Percentiles rank a stretch among this genome's conserved stretches.
Conservation (phyloP, 805 yeast genomes). For the Soucietia sequanensis region DNA sequence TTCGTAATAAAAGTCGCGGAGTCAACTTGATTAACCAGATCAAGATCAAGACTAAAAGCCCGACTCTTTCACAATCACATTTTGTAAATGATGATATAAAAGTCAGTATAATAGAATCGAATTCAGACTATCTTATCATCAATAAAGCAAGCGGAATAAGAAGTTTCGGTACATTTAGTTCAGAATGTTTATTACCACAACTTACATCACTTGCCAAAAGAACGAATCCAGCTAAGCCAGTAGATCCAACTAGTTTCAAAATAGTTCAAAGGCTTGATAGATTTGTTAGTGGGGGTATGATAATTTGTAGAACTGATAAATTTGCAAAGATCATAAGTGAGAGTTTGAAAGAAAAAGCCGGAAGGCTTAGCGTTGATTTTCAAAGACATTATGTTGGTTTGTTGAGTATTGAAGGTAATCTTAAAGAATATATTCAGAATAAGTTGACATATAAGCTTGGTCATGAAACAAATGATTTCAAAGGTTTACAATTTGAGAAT, state of each 20-base stretch:
- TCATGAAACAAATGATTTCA: not conserved
- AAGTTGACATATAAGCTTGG: conserved; percentile 1
- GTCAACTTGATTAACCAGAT: too few relatives aligned
- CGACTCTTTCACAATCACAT: too few relatives aligned
- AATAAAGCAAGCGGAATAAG: conserved; percentile 21
- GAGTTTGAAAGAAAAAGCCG: conserved; percentile 6
- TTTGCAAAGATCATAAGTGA: conserved; percentile 11
- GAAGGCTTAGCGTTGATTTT: conserved; percentile 3
- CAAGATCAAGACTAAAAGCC: too few relatives aligned
- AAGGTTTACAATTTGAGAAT: conserved; percentile 9
- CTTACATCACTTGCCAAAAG: conserved; percentile 10
- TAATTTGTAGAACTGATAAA: conserved; percentile 16
- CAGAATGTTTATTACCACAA: conserved; percentile 11
- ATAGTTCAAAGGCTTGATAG: conserved; percentile 20
- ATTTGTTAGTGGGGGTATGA: conserved; percentile 23
- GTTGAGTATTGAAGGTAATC: not conserved
- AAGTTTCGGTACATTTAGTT: conserved; percentile 11
- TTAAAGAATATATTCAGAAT: conserved; percentile 3
- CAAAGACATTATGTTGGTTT: conserved; percentile 19
- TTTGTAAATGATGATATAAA: too few relatives aligned
- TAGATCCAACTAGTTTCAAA: conserved; percentile 9
- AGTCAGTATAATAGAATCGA: conserved; percentile 4
- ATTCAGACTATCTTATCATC: conserved; percentile 16
- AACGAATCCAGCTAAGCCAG: conserved; percentile 7
- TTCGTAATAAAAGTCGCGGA: too few relatives aligned